Percentiles rank a stretch among this genome's conserved stretches.
These are phyloP conservation scores for Leptographium lundbergii DNA, from an alignment of 2,329 filamentous ascomycete genomes.

Conservation along the genomic window DNA sequence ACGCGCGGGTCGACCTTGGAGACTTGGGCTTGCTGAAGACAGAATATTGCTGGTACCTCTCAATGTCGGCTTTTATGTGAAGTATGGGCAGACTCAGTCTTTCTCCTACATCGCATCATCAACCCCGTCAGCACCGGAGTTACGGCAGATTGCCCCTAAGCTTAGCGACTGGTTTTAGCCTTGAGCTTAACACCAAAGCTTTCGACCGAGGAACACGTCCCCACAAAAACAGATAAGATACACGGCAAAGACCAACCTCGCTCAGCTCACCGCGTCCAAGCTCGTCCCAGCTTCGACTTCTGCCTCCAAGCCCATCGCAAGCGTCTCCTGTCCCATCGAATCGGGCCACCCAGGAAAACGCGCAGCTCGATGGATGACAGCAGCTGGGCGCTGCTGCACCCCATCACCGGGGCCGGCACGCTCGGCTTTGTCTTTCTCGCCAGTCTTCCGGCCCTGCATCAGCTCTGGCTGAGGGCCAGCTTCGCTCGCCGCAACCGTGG, in stretches of 20 bases:
- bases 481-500: conserved; percentile 6
- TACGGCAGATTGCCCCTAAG: neutral
- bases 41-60: neutral
- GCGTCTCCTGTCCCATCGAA: neutral
- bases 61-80: neutral
- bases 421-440: conserved; percentile 10
- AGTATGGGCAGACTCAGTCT: neutral
- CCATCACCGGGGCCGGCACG: conserved; percentile 8
- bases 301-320: neutral
- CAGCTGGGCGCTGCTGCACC: conserved; percentile 2
- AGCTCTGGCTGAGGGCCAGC: conserved; percentile 8
- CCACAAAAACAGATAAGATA: neutral
- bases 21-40: no score
- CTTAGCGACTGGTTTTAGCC: neutral
- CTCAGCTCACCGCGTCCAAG: neutral
- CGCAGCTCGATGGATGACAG: conserved; percentile 3
- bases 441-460: conserved; percentile 11
- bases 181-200: neutral
- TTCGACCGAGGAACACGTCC: neutral
- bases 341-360: neutral
- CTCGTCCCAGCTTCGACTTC: neutral
- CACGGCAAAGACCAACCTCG: neutral
- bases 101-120: neutral
- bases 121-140: neutral
- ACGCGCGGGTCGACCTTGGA: neutral